phyloP scores from a whole-genome alignment of 2,329 filamentous ascomycete genomes.

The Cadophora gregata region DNA sequence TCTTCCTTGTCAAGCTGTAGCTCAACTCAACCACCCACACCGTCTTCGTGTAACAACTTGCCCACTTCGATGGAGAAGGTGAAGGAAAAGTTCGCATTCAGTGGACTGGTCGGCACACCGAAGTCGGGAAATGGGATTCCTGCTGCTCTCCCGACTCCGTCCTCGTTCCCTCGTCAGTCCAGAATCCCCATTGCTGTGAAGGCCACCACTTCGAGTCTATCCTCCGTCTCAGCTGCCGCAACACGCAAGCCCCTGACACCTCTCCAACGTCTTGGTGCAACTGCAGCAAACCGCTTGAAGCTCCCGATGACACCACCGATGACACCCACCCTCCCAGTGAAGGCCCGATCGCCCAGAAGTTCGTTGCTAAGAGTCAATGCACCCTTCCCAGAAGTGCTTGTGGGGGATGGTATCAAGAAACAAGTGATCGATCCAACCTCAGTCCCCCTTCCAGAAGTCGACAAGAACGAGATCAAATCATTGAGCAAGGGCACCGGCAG shows the following conservation, averaged over 20 bases:
- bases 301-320: constrained; percentile 40
- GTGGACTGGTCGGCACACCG: constrained; percentile 27
- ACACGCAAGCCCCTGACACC: constrained; percentile 36
- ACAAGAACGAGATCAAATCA: constrained; percentile 35
- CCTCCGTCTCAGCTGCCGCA: constrained; percentile 10
- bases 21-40: constrained; percentile 37
- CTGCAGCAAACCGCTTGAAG: constrained; percentile 35
- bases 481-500: constrained; percentile 48
- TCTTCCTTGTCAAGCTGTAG: constrained; percentile 31
- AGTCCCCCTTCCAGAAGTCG: constrained; percentile 44
- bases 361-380: constrained; percentile 32
- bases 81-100: constrained; percentile 37
- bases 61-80: constrained; percentile 23
- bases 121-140: constrained; percentile 21
- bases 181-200: constrained; percentile 42
- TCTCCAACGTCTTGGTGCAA: constrained; percentile 43
- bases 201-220: constrained; percentile 16
- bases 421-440: constrained; percentile 44
- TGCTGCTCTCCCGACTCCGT: constrained; percentile 34
- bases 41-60: constrained; percentile 20
- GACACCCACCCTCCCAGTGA: constrained; percentile 30
- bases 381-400: constrained; percentile 40
- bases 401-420: not conserved
- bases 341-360: constrained; percentile 22
- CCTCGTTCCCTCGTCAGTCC: constrained; percentile 33